These are phyloP conservation scores for Citeromyces hawaiiensis DNA, from an alignment of 1,139 yeast species.

Conservation along the genomic window DNA sequence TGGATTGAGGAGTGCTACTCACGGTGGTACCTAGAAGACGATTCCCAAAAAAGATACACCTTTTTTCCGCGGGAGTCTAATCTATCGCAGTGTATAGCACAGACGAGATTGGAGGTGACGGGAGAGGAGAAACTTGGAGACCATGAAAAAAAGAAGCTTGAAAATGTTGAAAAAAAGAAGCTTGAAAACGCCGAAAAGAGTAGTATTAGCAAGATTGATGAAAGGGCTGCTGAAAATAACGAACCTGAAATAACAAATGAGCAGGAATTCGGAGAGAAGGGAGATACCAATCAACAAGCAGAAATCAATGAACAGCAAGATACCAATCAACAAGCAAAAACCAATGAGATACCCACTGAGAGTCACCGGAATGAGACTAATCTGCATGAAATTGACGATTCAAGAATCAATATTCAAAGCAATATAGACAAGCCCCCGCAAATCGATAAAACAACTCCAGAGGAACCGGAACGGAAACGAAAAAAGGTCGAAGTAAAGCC, in stretches of 20 bases:
- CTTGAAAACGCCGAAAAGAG: no score
- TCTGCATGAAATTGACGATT: slow-evolving; percentile 8
- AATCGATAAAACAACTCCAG: neutral
- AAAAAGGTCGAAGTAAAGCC: slow-evolving; percentile 9
- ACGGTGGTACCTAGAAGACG: slow-evolving; percentile 40
- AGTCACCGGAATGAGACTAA: slow-evolving; percentile 9
- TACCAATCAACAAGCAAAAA: no score
- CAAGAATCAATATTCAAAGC: slow-evolving; percentile 3
- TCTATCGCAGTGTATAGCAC: slow-evolving; percentile 35
- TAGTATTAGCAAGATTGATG: no score
- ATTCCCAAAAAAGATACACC: slow-evolving; percentile 27
- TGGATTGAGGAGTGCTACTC: slow-evolving; percentile 86
- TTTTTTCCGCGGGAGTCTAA: slow-evolving; percentile 27
- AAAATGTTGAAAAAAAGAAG: no score
- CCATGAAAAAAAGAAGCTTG: no score
- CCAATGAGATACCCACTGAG: slow-evolving; percentile 5
- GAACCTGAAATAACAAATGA: no score
- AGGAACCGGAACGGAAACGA: slow-evolving; percentile 4
- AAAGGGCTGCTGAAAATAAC: neutral
- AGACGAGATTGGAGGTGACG: slow-evolving; percentile 27
- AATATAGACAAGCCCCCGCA: slow-evolving; percentile 1
- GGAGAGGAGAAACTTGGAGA: slow-evolving; percentile 29
- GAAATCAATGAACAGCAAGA: neutral
- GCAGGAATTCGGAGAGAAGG: neutral
- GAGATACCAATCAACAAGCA: no score